Percentiles rank a stretch among this genome's conserved stretches.
Conservation (phyloP, 352 stramenopile species). For the Lagenidium sp. region DNA sequence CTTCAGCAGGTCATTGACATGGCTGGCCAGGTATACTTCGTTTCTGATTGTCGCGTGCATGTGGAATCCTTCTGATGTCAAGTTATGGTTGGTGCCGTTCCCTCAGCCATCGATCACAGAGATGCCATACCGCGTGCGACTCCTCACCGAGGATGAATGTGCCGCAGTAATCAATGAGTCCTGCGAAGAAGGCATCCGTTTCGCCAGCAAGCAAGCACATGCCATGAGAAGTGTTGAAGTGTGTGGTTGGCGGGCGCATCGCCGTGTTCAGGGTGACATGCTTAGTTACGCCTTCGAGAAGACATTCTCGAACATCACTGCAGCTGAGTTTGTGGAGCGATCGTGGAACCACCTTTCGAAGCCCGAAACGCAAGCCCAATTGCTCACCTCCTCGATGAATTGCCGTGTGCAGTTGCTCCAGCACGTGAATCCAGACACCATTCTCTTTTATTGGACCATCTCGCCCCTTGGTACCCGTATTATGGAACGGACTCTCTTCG, state of each 20-base stretch:
- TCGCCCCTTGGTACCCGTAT: neutral
- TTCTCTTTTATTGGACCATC: neutral
- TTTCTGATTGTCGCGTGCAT: neutral
- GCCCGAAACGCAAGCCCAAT: neutral
- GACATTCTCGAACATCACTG: neutral
- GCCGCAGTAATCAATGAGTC: neutral
- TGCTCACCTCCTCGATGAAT: neutral
- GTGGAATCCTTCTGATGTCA: neutral
- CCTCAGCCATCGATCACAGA: neutral
- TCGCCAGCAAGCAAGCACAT: neutral
- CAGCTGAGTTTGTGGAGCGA: neutral
- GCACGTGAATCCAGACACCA: neutral
- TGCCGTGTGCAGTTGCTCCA: neutral
- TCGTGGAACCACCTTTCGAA: neutral
- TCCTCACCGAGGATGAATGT: neutral
- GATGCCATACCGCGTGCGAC: neutral
- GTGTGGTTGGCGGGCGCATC: neutral
- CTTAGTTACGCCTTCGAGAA: neutral
- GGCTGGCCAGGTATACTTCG: neutral
- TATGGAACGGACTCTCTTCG: neutral
- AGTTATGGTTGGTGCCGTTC: neutral
- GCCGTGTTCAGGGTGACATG: neutral
- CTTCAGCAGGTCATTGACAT: conserved; percentile 5
- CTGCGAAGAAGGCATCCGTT: neutral
- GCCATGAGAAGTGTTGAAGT: neutral